These are phyloP conservation scores for Colletotrichum sp. DNA, from an alignment of 2,329 filamentous ascomycete species.

Conservation along the genomic window DNA sequence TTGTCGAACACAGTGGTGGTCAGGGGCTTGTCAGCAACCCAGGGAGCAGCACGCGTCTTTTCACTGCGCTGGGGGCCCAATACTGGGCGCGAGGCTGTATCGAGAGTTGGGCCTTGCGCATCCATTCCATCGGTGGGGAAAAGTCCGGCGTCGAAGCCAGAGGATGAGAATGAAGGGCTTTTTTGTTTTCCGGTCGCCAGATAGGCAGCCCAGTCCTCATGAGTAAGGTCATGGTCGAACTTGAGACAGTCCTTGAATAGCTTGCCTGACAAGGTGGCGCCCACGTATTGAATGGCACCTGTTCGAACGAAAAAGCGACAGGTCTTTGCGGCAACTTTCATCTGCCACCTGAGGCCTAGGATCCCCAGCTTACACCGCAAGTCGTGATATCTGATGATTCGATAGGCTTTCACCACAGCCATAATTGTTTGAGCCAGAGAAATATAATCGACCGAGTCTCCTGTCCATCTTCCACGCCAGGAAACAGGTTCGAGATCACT, in stretches of 20 bases:
- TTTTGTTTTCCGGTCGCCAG: conserved; percentile 51
- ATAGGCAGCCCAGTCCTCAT: conserved; percentile 62
- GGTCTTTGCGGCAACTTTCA: conserved; percentile 64
- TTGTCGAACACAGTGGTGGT: conserved; percentile 35
- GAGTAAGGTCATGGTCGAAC: conserved; percentile 59
- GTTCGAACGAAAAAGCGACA: conserved; percentile 62
- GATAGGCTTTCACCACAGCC: conserved; percentile 62
- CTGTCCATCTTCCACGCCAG: conserved; percentile 62
- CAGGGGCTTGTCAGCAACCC: conserved; percentile 37
- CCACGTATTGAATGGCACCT: conserved; percentile 62
- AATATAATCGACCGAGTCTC: conserved; percentile 62
- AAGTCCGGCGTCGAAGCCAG: not conserved
- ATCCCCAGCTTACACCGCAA: conserved; percentile 63
- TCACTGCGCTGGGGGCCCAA: not conserved
- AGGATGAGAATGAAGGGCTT: not conserved
- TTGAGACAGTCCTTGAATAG: conserved; percentile 68
- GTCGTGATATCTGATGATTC: conserved; percentile 62
- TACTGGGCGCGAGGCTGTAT: not conserved
- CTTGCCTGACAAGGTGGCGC: conserved; percentile 56
- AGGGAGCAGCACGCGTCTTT: conserved; percentile 18
- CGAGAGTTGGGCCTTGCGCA: not conserved
- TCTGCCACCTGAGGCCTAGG: conserved; percentile 59
- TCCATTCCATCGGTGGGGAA: not conserved
- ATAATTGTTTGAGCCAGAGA: conserved; percentile 62
- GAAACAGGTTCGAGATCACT: conserved; percentile 57